A percentile compares a stretch with the other conserved stretches of the same genome.
These are phyloP conservation scores for Coemansia asiatica DNA, from an alignment of 192 early-diverging fungal genomes.

Conservation along the genomic window DNA sequence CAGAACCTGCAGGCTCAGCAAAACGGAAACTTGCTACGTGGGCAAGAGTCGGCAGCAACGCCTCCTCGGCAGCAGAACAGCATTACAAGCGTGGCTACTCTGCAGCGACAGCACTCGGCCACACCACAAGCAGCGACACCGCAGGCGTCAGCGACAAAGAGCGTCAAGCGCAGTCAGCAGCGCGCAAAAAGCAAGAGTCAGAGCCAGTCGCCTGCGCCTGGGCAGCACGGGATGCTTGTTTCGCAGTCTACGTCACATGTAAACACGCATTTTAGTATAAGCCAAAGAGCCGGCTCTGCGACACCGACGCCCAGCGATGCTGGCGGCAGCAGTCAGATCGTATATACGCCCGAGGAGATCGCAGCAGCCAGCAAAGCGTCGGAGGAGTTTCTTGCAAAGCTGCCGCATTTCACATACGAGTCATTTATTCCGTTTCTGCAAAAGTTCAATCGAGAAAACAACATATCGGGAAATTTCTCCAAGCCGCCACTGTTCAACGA, in stretches of 20 bases:
- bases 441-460: slow-evolving; percentile 43
- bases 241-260: slow-evolving; percentile 33
- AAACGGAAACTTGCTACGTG: not conserved
- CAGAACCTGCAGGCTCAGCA: slow-evolving; percentile 41
- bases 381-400: slow-evolving; percentile 40
- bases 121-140: slow-evolving; percentile 8
- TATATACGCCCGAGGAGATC: slow-evolving; percentile 44
- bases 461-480: slow-evolving; percentile 35
- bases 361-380: slow-evolving; percentile 38
- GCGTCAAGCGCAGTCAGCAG: slow-evolving; percentile 30
- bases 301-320: slow-evolving; percentile 45
- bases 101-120: slow-evolving; percentile 29
- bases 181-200: slow-evolving; percentile 14
- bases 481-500: slow-evolving; percentile 48
- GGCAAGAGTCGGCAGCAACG: not conserved
- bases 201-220: slow-evolving; percentile 46
- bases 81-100: slow-evolving; percentile 17
- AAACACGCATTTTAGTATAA: slow-evolving; percentile 3
- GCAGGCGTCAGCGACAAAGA: slow-evolving; percentile 11
- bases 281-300: slow-evolving; percentile 29
- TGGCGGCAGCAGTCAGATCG: slow-evolving; percentile 2
- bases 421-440: slow-evolving; percentile 44
- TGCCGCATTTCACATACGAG: slow-evolving; percentile 40
- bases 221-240: slow-evolving; percentile 17
- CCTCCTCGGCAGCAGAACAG: not conserved